phyloP scores from a whole-genome alignment of 2,329 filamentous ascomycete species.

The Phialophora chinensis region DNA sequence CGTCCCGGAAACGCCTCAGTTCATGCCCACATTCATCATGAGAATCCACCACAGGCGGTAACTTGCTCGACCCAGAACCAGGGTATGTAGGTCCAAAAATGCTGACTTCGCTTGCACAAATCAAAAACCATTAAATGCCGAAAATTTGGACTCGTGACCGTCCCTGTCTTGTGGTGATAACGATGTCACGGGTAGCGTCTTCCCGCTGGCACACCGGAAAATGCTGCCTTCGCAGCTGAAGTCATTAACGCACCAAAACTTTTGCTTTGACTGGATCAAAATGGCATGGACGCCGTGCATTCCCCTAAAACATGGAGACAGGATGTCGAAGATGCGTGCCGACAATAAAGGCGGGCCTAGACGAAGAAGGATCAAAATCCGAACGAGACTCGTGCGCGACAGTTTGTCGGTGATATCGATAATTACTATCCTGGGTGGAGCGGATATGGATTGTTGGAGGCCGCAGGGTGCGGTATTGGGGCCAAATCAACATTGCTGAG shows the following conservation, averaged over 20 bases:
- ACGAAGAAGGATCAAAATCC: slow-evolving; percentile 2
- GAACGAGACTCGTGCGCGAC: slow-evolving; percentile 15
- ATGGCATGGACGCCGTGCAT: neutral
- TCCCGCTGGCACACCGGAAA: neutral
- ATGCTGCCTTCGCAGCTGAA: neutral
- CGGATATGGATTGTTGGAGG: neutral
- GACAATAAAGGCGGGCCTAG: neutral
- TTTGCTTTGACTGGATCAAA: slow-evolving; percentile 12
- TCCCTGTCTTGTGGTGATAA: neutral
- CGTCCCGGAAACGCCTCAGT: neutral
- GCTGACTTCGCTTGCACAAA: neutral
- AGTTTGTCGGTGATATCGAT: neutral
- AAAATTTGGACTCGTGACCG: neutral
- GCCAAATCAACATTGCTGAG: neutral
- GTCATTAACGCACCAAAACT: slow-evolving; percentile 16
- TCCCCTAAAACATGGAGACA: neutral
- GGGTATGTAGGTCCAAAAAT: neutral
- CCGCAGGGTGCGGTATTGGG: neutral
- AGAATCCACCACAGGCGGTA: neutral
- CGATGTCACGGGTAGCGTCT: neutral
- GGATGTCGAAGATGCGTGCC: neutral
- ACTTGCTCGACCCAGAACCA: neutral
- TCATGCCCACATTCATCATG: neutral
- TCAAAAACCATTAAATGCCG: neutral
- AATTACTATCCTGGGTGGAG: neutral